Percentiles rank a stretch among this genome's conserved stretches.
These are phyloP conservation scores for Maudiozyma barnettii DNA, from an alignment of 805 yeast species.

Conservation along the genomic window DNA sequence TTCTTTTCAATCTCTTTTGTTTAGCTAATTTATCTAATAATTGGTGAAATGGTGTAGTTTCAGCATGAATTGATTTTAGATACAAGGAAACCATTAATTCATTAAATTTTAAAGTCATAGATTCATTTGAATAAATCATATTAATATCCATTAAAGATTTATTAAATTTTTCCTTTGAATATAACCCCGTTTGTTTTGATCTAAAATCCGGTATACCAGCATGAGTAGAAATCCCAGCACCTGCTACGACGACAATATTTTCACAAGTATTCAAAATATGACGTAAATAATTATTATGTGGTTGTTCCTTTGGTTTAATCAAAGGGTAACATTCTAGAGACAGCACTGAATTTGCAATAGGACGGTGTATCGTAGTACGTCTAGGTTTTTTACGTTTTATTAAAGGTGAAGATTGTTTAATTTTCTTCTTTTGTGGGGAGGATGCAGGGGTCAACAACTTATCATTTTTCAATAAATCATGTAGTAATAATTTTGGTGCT, in stretches of 20 bases:
- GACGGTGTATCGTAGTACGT: constrained; percentile 25
- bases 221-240: constrained; percentile 86
- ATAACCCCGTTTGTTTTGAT: constrained; percentile 68
- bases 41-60: constrained; percentile 68
- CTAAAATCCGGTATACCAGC: constrained; percentile 89
- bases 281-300: constrained; percentile 38
- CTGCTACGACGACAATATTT: constrained; percentile 58
- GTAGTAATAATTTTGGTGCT: constrained; percentile 16
- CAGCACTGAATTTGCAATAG: constrained; percentile 37
- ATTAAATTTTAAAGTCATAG: constrained; percentile 58
- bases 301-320: constrained; percentile 2
- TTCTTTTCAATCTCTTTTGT: constrained; percentile 55
- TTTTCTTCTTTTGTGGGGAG: not conserved
- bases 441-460: not conserved
- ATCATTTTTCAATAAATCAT: constrained; percentile 6
- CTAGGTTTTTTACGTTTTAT: not conserved
- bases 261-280: constrained; percentile 47
- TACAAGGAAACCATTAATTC: constrained; percentile 60
- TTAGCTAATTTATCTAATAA: constrained; percentile 50
- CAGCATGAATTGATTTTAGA: constrained; percentile 41
- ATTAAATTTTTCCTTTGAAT: constrained; percentile 40
- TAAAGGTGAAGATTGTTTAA: not conserved
- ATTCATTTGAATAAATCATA: constrained; percentile 56
- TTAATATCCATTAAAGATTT: constrained; percentile 68
- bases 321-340: constrained; percentile 21